Evolutionary conservation across 1,284 basidiomycete species (phyloP), one percentile per base, ranked within the genome.

Genomic region (Ceratobasidium sp.): DNA sequence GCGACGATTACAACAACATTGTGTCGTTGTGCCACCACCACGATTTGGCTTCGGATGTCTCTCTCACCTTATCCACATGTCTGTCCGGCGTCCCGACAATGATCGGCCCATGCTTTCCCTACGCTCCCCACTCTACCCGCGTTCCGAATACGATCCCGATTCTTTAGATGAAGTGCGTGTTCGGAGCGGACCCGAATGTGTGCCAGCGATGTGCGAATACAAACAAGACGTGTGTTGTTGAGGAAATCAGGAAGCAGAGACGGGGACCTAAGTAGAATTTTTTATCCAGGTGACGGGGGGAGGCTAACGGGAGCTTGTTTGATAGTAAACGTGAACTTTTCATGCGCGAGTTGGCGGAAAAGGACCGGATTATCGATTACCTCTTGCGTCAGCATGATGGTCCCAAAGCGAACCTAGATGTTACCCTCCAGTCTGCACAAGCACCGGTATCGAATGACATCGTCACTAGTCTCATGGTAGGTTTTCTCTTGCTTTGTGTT

Each of bases 321-420:
- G 75, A 84, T 74, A 94, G 93, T 83, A 94, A 94, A 86, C 90
- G 92, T 77, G 93, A 94, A 82, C 94, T 94, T 82, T 86, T 95
- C 20, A 89, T 94, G 46, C 92, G 92, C 2, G 92, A 94, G 83
- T 92, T 95, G 80, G 89, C 91, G 77, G 92, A 94, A 85, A 95
- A 95, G 85, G 93, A 95, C 85, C 87, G 90, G 28, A 91, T 94
- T 81, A 95, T 95, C 81, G 92, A 94, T 80, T 91, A 90, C 17
- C 88, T 95, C 42, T 87, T 95, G 81, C 93, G 94, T 83, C 33
- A 33, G n/a, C 93, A 94, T 87, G 93, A 91, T 46, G 38, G 87
- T 83, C 59, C 50, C 28, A 23, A 54, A 7, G 12, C 57, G 1
- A 40, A 4, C n/a, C n/a, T n/a, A n/a, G n/a, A n/a, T n/a, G n/a